phyloP scores from a whole-genome alignment of 106 monocot genomes.

The Xerophyta viscosa region DNA sequence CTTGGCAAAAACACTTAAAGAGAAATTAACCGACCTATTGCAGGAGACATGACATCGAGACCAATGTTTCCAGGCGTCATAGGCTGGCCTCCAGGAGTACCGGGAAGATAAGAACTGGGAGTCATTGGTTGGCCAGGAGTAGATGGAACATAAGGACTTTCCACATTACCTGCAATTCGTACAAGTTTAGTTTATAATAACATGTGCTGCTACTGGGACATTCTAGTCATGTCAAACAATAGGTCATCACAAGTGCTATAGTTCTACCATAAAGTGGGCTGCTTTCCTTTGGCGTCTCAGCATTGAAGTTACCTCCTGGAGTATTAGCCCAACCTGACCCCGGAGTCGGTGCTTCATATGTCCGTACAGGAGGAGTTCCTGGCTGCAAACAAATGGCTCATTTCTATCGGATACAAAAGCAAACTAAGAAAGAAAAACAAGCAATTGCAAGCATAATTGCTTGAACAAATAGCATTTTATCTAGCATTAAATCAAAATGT shows the following conservation, averaged over 20 bases:
- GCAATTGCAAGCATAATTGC: too few relatives aligned
- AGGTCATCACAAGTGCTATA: too few relatives aligned
- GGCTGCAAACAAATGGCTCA: too few relatives aligned
- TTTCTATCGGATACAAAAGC: too few relatives aligned
- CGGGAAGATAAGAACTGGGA: conserved; percentile 86
- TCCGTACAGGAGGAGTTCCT: conserved; percentile 71
- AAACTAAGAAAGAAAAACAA: too few relatives aligned
- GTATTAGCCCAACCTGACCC: conserved; percentile 96
- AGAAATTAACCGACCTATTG: conserved; percentile 41
- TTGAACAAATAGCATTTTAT: too few relatives aligned
- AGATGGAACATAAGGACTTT: conserved; percentile 92
- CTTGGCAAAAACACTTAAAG: too few relatives aligned
- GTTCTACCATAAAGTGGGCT: conserved; percentile 67
- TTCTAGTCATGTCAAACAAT: too few relatives aligned
- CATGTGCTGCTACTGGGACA: too few relatives aligned
- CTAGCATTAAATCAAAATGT: too few relatives aligned
- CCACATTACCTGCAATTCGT: conserved; percentile 60
- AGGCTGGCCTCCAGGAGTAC: conserved; percentile 98
- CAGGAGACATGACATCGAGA: conserved; percentile 90
- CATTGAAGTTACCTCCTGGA: conserved; percentile 83
- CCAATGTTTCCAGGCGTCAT: conserved; percentile 99
- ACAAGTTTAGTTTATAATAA: too few relatives aligned
- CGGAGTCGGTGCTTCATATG: conserved; percentile 95
- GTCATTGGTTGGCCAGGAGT: conserved; percentile 99
- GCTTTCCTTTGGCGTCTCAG: conserved; percentile 70